Percentiles rank a stretch among this genome's conserved stretches.
Evolutionary conservation across 208 protist species (phyloP).

Genomic region (Naegleria gruberi): DNA sequence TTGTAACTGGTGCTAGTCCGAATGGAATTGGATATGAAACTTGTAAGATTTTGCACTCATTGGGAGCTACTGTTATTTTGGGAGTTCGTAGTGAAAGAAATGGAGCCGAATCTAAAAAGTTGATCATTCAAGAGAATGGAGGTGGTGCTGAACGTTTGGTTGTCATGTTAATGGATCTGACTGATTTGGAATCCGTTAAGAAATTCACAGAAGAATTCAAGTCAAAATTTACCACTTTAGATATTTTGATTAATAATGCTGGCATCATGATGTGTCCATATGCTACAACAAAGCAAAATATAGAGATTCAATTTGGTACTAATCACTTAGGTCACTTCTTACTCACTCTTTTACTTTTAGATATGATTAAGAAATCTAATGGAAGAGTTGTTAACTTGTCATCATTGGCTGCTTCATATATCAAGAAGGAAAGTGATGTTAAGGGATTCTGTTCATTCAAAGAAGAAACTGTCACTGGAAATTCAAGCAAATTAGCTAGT

Average conservation of each 20-base stretch:
- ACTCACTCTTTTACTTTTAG: slow-evolving; percentile 4
- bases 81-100: neutral
- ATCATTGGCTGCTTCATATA: neutral
- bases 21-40: neutral
- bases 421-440: neutral
- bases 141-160: neutral
- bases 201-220: neutral
- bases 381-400: slow-evolving; percentile 31
- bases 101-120: too few species aligned
- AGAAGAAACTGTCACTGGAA: neutral
- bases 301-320: slow-evolving; percentile 25
- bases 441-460: neutral
- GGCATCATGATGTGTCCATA: slow-evolving; percentile 20
- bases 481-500: neutral
- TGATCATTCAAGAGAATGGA: neutral
- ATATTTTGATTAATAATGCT: slow-evolving; percentile 38
- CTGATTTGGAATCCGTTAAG: slow-evolving; percentile 11
- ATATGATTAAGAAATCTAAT: slow-evolving; percentile 1
- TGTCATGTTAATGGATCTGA: slow-evolving; percentile 26
- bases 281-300: neutral
- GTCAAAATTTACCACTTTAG: neutral
- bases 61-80: neutral
- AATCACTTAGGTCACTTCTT: slow-evolving; percentile 39
- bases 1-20: neutral
- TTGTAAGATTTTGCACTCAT: neutral